A percentile compares a stretch with the other conserved stretches of the same genome.
These are phyloP conservation scores for Globisporangium carolinianum DNA, from an alignment of 352 stramenopile genomes.

Conservation along the genomic window DNA sequence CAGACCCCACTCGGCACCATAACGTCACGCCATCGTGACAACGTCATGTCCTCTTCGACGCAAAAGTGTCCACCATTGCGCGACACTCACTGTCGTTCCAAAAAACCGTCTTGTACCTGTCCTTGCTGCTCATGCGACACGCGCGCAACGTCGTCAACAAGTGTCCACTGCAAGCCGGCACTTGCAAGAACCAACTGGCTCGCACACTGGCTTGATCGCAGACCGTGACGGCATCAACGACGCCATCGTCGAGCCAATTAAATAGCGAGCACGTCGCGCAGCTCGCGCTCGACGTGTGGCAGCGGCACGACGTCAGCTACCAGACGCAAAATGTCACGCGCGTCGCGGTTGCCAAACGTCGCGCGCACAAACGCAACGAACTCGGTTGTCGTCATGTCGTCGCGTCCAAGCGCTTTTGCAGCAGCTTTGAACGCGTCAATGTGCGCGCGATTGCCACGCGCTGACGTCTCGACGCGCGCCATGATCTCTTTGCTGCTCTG, in stretches of 20 bases:
- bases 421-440: conserved; percentile 61
- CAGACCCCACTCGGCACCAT: background rate
- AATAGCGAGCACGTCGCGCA: conserved; percentile 37
- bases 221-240: background rate
- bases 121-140: too few relatives aligned
- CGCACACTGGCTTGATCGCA: conserved; percentile 1
- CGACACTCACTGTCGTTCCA: too few relatives aligned
- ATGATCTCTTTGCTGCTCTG: conserved; percentile 66
- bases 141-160: too few relatives aligned
- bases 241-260: conserved; percentile 15
- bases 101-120: too few relatives aligned
- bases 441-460: conserved; percentile 33
- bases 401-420: conserved; percentile 58
- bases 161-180: too few relatives aligned
- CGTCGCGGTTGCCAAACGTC: conserved; percentile 50
- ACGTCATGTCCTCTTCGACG: too few relatives aligned
- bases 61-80: too few relatives aligned
- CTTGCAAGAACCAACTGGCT: background rate
- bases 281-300: conserved; percentile 46
- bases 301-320: conserved; percentile 60
- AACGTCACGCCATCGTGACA: too few relatives aligned
- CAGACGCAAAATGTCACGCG: conserved; percentile 51
- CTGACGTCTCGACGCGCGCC: conserved; percentile 49
- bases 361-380: conserved; percentile 55
- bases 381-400: conserved; percentile 56